Percentiles rank a stretch among this genome's conserved stretches.
These are phyloP conservation scores for Articulospora tetracladia DNA, from an alignment of 495 filamentous ascomycete species.

Conservation along the genomic window DNA sequence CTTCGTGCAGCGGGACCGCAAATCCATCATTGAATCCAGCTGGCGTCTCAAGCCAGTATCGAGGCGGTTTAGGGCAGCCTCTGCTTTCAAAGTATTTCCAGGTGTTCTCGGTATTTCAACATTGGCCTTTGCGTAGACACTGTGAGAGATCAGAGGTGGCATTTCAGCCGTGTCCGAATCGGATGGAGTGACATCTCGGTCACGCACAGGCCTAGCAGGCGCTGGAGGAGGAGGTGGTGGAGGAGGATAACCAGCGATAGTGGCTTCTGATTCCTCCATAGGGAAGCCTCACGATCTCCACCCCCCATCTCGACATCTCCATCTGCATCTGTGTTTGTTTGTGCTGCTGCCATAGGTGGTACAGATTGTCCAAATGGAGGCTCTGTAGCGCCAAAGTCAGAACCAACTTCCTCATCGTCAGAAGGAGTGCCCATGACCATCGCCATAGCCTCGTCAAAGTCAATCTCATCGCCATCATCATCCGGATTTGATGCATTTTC, in stretches of 20 bases:
- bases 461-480: constrained; percentile 41
- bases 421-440: constrained; percentile 17
- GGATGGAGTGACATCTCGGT: constrained; percentile 52
- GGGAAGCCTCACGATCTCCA: constrained; percentile 28
- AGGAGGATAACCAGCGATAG: constrained; percentile 63
- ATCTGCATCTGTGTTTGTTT: constrained; percentile 39
- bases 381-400: constrained; percentile 10
- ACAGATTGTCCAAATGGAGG: neutral
- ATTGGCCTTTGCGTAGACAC: constrained; percentile 47
- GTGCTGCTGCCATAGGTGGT: neutral
- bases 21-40: constrained; percentile 53
- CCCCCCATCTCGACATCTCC: constrained; percentile 58
- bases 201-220: constrained; percentile 35
- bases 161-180: constrained; percentile 55
- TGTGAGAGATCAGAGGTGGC: constrained; percentile 48
- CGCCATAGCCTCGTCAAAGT: constrained; percentile 15
- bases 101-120: constrained; percentile 57
- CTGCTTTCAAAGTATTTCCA: constrained; percentile 26
- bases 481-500: constrained; percentile 29
- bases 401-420: constrained; percentile 30
- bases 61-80: constrained; percentile 48
- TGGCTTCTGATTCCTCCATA: constrained; percentile 62
- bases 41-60: constrained; percentile 85
- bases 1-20: constrained; percentile 66
- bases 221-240: constrained; percentile 58